These are phyloP conservation scores for Papiliotrema nemorosa DNA, from an alignment of 1,284 basidiomycete genomes.

Conservation along the genomic window DNA sequence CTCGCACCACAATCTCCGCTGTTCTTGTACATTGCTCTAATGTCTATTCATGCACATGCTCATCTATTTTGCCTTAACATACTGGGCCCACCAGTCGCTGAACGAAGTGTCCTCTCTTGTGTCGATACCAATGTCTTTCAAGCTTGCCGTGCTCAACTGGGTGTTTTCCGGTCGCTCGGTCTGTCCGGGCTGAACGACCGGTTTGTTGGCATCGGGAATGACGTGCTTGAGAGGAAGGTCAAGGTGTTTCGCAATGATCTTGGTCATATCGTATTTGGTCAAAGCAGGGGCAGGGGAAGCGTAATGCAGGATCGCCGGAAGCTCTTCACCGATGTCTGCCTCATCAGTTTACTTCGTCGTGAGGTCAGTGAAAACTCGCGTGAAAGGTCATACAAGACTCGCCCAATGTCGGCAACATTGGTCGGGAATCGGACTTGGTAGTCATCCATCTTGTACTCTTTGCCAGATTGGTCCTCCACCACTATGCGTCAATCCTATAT, in stretches of 20 bases:
- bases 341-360: background rate
- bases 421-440: constrained; percentile 53
- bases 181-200: constrained; percentile 24
- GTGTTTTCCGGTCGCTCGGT: constrained; percentile 47
- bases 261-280: constrained; percentile 54
- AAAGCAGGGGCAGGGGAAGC: constrained; percentile 47
- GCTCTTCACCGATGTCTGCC: constrained; percentile 24
- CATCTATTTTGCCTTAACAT: background rate
- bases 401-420: constrained; percentile 51
- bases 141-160: constrained; percentile 33
- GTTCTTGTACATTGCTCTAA: background rate
- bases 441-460: constrained; percentile 50
- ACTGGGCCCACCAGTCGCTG: constrained; percentile 38
- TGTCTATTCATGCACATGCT: background rate
- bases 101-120: constrained; percentile 33
- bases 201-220: constrained; percentile 35
- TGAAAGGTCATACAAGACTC: constrained; percentile 47
- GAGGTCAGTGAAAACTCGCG: constrained; percentile 20
- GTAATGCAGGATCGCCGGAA: constrained; percentile 51
- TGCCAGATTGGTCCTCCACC: constrained; percentile 50
- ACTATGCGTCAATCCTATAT: constrained; percentile 22
- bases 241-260: constrained; percentile 40
- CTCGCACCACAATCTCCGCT: background rate
- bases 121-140: constrained; percentile 38
- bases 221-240: constrained; percentile 40